phyloP scores from a whole-genome alignment of 2,329 filamentous ascomycete species.

The Pseudogymnoascus verrucosus region DNA sequence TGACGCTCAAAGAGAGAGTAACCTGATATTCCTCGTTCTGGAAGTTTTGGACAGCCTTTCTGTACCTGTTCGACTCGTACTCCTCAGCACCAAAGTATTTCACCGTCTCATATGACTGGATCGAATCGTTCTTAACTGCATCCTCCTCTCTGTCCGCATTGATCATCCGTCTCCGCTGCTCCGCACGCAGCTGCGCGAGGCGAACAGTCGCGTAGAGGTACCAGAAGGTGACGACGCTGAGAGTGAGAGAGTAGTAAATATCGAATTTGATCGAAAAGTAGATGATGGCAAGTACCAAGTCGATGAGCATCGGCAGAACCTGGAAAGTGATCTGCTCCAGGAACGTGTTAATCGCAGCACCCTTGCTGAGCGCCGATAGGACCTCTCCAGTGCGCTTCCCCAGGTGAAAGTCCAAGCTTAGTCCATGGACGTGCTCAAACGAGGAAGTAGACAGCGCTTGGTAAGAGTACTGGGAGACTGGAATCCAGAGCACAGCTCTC shows the following conservation, averaged over 20 bases:
- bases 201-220: constrained; percentile 96
- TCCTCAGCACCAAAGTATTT: constrained; percentile 84
- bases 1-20: constrained; percentile 65
- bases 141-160: constrained; percentile 93
- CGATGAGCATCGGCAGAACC: constrained; percentile 88
- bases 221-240: constrained; percentile 85
- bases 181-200: constrained; percentile 87
- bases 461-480: constrained; percentile 94
- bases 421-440: constrained; percentile 92
- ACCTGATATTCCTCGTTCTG: constrained; percentile 71
- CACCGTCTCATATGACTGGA: constrained; percentile 95
- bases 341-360: constrained; percentile 91
- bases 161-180: constrained; percentile 87
- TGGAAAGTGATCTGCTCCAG: constrained; percentile 95
- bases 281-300: constrained; percentile 75
- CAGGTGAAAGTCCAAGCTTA: constrained; percentile 93
- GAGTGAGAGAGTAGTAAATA: constrained; percentile 81
- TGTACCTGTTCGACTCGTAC: constrained; percentile 70
- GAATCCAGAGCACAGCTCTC: constrained; percentile 85
- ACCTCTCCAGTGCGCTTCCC: constrained; percentile 96
- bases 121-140: constrained; percentile 96
- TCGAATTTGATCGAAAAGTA: constrained; percentile 77
- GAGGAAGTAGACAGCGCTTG: constrained; percentile 87
- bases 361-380: constrained; percentile 90
- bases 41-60: constrained; percentile 60